Conservation (phyloP, 2,329 filamentous ascomycete species). For the Sodiomyces alkalinus region DNA sequence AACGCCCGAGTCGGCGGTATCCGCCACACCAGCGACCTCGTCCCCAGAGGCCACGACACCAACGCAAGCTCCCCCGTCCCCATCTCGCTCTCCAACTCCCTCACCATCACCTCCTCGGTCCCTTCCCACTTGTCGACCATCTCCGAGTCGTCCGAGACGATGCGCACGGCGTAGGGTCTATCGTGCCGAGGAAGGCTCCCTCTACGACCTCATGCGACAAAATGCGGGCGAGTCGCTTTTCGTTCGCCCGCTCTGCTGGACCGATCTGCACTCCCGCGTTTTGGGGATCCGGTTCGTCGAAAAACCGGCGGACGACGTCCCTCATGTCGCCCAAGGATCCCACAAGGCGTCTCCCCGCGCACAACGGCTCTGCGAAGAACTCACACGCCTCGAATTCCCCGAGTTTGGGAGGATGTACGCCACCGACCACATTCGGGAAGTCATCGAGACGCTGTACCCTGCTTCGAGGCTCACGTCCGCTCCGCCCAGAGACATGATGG, state of each 20-base stretch:
- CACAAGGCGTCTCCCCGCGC: neutral
- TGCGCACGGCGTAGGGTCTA: constrained; percentile 16
- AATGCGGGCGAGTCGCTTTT: constrained; percentile 32
- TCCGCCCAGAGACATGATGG: constrained; percentile 4
- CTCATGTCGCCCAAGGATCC: no score
- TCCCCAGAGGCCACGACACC: no score
- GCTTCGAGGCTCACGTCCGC: neutral
- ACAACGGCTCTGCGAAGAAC: neutral
- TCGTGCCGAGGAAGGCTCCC: constrained; percentile 29
- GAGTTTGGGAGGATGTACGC: neutral
- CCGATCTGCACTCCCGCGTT: constrained; percentile 31
- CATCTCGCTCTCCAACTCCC: no score
- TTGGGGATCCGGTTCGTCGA: constrained; percentile 31
- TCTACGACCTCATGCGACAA: constrained; percentile 35
- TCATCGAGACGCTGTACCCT: constrained; percentile 27
- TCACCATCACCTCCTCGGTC: neutral
- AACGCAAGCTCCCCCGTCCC: no score
- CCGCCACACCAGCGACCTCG: no score
- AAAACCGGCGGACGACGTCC: constrained; percentile 1
- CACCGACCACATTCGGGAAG: neutral
- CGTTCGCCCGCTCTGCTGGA: constrained; percentile 39
- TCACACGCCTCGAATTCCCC: neutral
- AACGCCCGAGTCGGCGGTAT: no score
- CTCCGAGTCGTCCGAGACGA: constrained; percentile 6
- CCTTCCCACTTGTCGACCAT: neutral